Conservation (phyloP, 148 eudicot genomes). For the Chenopodium quinoa region DNA sequence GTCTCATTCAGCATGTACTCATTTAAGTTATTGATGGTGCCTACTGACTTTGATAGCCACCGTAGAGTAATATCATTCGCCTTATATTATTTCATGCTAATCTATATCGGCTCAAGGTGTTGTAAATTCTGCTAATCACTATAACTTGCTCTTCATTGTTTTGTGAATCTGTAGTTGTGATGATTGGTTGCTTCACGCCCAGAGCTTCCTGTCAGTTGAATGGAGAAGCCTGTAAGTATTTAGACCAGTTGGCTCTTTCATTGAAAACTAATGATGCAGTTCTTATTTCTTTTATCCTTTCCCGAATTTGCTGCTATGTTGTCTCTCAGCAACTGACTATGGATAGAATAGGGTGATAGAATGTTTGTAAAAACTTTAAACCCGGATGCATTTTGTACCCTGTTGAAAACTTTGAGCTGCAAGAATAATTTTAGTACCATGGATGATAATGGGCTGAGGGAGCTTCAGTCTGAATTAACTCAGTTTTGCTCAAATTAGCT, state of each 20-base stretch:
- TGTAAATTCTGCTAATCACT: background rate
- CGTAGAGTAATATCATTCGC: background rate
- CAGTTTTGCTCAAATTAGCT: background rate
- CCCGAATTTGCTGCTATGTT: background rate
- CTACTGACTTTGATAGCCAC: background rate
- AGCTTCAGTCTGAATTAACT: background rate
- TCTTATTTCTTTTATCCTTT: background rate
- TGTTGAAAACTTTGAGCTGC: background rate
- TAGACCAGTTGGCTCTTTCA: background rate
- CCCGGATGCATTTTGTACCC: background rate
- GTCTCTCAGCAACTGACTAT: background rate
- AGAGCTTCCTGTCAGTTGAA: constrained; percentile 21
- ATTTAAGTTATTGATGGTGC: background rate
- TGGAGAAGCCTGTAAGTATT: constrained; percentile 39
- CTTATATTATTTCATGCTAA: background rate
- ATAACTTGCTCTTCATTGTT: background rate
- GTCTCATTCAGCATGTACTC: background rate
- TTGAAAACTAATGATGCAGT: background rate
- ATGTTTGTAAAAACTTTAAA: background rate
- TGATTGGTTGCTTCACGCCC: constrained; percentile 15
- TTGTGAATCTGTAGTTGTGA: constrained; percentile 22
- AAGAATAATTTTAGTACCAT: background rate
- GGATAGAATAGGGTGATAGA: background rate
- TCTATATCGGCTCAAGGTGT: background rate
- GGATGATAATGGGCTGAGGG: background rate